Evolutionary conservation across 1,284 basidiomycete species (phyloP), one percentile per base, ranked within the genome.

Genomic region (Tetrapyrgos nigripes): DNA sequence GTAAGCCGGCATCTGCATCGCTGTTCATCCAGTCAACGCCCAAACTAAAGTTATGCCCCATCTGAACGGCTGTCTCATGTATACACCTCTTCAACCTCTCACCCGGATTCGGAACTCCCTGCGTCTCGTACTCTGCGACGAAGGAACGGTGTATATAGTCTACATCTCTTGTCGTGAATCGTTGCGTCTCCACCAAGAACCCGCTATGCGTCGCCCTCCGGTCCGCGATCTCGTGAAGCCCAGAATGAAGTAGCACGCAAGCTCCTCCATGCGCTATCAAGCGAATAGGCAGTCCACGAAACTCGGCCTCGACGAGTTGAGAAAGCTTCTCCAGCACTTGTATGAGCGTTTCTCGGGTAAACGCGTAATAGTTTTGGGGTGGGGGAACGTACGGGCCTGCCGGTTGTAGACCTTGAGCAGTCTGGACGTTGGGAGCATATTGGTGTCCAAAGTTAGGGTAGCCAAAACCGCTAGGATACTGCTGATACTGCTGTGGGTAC

Each of bases 1-100:
- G 88, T 46, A 89, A 75, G 1, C 86, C 85, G 10, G 86, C 78
- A 65, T 90, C 88, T 0, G 88, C 83, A 64, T 87, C 84, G 3
- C 83, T 80, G 59, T 89, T 89, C 87, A 89, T 88, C 88, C 88
- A 90, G 68, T 89, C 88, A 35, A 76, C 74, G 0, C 88, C 87
- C 5, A 89, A 68, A 1, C 70, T 70, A 63, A 83, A 87, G 14
- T 40, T n/a, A 40, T 40, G 37, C 4, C 37, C 37, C 37, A 40
- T 40, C 5, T 68, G 67, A 6, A 64, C 64, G 0, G 88, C 87
- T 2, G 86, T 88, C 28, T 73, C 74, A 19, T 72, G 64, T 55
- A 88, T 86, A 67, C 87, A 88, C n/a, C 68, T 69, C 63, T 79
- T 76, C 28, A 90, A 72, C 26, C 82, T 76, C 1, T 79, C 76